Conservation (phyloP, 148 eudicot genomes). For the Camellia sinensis region DNA sequence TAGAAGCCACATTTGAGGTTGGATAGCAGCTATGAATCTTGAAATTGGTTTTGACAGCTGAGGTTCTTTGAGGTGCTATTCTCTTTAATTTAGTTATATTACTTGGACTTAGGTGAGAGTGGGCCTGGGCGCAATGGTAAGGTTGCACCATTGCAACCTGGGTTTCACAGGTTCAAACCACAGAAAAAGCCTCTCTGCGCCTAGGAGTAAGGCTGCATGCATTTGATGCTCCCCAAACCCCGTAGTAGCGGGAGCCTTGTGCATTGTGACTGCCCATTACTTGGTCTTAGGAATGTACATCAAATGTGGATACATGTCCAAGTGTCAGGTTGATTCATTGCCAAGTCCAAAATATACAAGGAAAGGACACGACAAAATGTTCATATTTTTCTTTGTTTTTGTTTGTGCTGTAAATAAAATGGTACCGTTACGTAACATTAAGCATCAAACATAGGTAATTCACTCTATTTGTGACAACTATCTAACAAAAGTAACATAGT, state of each 20-base stretch:
- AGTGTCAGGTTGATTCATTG: background rate
- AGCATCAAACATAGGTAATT: background rate
- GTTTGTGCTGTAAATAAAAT: background rate
- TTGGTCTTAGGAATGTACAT: too few relatives aligned
- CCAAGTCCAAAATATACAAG: background rate
- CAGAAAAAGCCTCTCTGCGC: too few relatives aligned
- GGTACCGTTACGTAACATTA: background rate
- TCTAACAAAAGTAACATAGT: too few relatives aligned
- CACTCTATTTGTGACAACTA: background rate
- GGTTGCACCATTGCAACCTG: too few relatives aligned
- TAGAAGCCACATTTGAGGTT: background rate
- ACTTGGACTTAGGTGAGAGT: background rate
- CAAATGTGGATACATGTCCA: background rate
- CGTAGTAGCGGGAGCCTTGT: too few relatives aligned
- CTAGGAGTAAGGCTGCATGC: too few relatives aligned
- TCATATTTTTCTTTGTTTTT: background rate
- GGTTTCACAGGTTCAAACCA: too few relatives aligned
- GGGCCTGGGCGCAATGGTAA: too few relatives aligned
- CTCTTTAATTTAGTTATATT: background rate
- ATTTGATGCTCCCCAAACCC: too few relatives aligned
- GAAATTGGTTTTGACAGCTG: background rate
- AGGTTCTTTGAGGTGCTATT: background rate
- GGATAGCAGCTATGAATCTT: background rate
- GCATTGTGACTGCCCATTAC: too few relatives aligned
- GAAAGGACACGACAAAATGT: background rate